These are phyloP conservation scores for Phytophthora citricola DNA, from an alignment of 352 stramenopile genomes.

Conservation along the genomic window DNA sequence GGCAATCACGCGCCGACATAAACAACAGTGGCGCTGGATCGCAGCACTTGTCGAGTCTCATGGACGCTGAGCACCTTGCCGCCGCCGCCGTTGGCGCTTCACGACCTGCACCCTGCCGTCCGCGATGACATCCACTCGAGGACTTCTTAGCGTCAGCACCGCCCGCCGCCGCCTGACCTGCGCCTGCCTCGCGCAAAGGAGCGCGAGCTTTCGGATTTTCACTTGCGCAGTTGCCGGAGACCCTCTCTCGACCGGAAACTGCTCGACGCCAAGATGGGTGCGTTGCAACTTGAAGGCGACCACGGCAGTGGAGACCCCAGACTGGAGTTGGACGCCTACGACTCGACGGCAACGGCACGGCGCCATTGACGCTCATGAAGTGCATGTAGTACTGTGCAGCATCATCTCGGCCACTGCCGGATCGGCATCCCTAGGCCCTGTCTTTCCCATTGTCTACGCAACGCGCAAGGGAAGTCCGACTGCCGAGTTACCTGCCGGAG, in stretches of 20 bases:
- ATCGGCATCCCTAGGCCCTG: conserved; percentile 26
- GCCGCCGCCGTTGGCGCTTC: background rate
- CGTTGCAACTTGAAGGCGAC: conserved; percentile 15
- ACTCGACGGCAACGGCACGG: background rate
- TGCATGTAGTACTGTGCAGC: too few relatives aligned
- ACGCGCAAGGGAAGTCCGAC: background rate
- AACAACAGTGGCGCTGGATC: conserved; percentile 11
- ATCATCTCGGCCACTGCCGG: background rate
- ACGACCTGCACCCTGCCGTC: background rate
- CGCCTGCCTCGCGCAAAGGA: conserved; percentile 23
- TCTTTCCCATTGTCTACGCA: conserved; percentile 16
- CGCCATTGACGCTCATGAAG: too few relatives aligned
- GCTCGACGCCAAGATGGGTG: conserved; percentile 31
- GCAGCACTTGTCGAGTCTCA: background rate
- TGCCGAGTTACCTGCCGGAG: too few relatives aligned
- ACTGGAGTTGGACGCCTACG: conserved; percentile 5
- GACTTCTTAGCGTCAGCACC: conserved; percentile 3
- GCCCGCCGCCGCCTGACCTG: background rate
- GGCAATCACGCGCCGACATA: conserved; percentile 19
- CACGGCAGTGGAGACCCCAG: background rate
- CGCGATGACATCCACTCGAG: conserved; percentile 13
- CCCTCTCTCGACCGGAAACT: conserved; percentile 28
- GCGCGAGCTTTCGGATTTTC: conserved; percentile 24
- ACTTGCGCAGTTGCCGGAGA: conserved; percentile 18
- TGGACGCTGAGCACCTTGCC: background rate